phyloP scores from a whole-genome alignment of 139 green algal genomes.

The Parachlorella kessleri region DNA sequence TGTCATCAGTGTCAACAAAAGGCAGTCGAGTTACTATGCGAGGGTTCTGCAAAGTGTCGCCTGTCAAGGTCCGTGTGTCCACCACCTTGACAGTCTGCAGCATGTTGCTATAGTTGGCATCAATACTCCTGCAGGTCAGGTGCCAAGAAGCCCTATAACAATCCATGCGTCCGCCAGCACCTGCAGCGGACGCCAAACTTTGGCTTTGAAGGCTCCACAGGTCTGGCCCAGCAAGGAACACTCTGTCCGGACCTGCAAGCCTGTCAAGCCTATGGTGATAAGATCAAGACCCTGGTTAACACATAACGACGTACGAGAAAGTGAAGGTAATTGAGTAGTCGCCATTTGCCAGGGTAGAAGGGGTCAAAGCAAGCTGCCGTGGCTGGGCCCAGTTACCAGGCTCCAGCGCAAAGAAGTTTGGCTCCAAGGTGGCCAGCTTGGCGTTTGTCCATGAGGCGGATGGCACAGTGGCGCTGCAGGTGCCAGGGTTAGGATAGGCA shows the following conservation, averaged over 20 bases:
- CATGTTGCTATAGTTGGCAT: neutral
- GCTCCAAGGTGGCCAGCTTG: constrained; percentile 35
- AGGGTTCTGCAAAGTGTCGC: constrained; percentile 28
- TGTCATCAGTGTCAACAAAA: constrained; percentile 39
- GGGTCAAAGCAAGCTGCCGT: constrained; percentile 24
- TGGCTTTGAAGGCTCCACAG: too few relatives aligned
- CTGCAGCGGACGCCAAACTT: too few relatives aligned
- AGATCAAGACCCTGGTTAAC: too few relatives aligned
- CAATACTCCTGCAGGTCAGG: constrained; percentile 19
- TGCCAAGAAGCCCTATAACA: neutral
- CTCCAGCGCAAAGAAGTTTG: constrained; percentile 7
- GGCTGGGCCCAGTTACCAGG: constrained; percentile 5
- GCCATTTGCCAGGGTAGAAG: constrained; percentile 16
- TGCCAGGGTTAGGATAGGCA: too few relatives aligned
- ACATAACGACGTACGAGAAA: constrained; percentile 32
- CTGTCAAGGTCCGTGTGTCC: constrained; percentile 27
- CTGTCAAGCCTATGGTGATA: too few relatives aligned
- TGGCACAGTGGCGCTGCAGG: constrained; percentile 18
- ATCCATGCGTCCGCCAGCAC: too few relatives aligned
- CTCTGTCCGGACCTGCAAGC: too few relatives aligned
- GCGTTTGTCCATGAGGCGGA: constrained; percentile 26
- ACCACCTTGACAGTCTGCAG: constrained; percentile 24
- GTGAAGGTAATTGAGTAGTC: constrained; percentile 38
- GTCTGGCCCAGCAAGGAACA: too few relatives aligned
- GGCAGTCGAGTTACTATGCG: constrained; percentile 38